Base-by-base conservation (phyloP, 2,329 filamentous ascomycete species). In the Alternaria sp. region DNA sequence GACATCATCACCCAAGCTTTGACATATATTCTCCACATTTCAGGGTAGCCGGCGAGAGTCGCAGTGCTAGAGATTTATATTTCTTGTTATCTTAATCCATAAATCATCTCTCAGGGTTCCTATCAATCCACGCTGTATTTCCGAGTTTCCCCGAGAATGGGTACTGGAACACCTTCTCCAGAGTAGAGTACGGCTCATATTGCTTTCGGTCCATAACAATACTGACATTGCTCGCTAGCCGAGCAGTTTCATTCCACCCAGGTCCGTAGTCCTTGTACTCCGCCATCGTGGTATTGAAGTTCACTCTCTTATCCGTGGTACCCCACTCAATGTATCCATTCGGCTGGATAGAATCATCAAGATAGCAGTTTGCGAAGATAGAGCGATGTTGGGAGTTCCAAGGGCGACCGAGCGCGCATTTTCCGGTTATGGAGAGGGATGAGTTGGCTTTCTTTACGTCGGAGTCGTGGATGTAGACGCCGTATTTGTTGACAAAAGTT, bases 401-500 rank as follows among this genome's bases (percentile, higher is more conserved):
- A 0, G 87, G 87, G n/a, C 88, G 77, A 1, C 88, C 88, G 0
- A 90, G 81, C 0, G 86, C 80, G 69, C 87, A 90, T 64, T 81
- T 77, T 0, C 83, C 83, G 0, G 57, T 57, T 1, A 68, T 41
- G 0, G 71, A 66, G 1, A 82, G 69, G 11, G 80, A 81, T 3
- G 70, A 40, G 69, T 91, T 91, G 25, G 86, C 85, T 2, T 86
- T 85, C 0, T 81, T 74, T 4, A 89, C 81, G 3, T 78, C 77
- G 0, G 85, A 86, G 28, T 85, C 80, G 49, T 86, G 82, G 60
- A 91, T 84, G 73, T 91, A 91, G 1, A 87, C 85, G 9, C 89
- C 89, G 73, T 90, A 90, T 67, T 88, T 89, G 77, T 91, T 91
- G 5, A 76, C 73, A 53, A 87, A 89, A 0, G 87, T 89, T 0